Base-by-base conservation (phyloP, 257 asterid species). In the Marsdenia floribunda region DNA sequence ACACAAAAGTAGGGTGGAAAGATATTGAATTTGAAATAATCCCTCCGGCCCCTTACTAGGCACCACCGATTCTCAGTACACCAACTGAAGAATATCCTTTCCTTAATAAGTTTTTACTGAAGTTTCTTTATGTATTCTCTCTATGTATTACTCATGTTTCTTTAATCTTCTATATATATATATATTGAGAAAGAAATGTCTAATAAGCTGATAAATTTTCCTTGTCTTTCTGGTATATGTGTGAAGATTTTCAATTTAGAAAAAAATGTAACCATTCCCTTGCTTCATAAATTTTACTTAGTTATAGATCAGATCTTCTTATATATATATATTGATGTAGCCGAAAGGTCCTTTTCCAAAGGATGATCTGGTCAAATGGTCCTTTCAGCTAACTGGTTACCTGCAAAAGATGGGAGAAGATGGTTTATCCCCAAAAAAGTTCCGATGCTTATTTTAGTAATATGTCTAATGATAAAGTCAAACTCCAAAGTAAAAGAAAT, bases 1-100 rank as follows among this genome's bases (percentile, higher is more conserved):
- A 70, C 77, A 61, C 21, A 83, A 78, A 77, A 60, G 71, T 42
- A 75, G 73, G 71, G 75, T 73, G 77, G 82, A 78, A 73, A 78
- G 78, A 68, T 78, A 78, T 22, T 78, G 74, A 73, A 63, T 44
- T 44, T 44, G 49, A 44, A 44, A 44, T 44, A 44, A 8, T 53
- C 60, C 70, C 44, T 15, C 42, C 35, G 13, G 35, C 33, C 33
- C 33, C 33, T 1, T 29, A 29, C 1, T 29, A 29, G 33, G 33
- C 33, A 29, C 33, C 33, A 29, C 33, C 1, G 33, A 29, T 29
- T 29, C 33, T 29, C 33, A 29, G 33, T 29, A 35, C 52, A 5
- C 22, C 73, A 46, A 16, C 11, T 70, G 63, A 26, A 70, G 61
- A 49, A 2, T 3, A 7, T 18, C 18, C 5, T 59, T 24, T 50